phyloP scores from a whole-genome alignment of 192 early-diverging fungal genomes.

The Coemansia biformis region DNA sequence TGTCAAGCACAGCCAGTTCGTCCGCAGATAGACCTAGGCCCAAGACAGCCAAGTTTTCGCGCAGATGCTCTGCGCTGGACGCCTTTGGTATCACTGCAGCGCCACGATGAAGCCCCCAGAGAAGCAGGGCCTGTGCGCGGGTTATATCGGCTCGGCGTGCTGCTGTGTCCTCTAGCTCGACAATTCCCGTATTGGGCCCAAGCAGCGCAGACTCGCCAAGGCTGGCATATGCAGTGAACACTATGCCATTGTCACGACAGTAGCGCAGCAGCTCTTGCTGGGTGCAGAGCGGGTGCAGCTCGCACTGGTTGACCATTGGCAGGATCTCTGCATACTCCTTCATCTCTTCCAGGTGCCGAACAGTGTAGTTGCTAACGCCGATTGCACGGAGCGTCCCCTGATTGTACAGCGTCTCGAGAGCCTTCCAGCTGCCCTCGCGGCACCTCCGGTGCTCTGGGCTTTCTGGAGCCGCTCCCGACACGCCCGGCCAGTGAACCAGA shows the following conservation, averaged over 20 bases:
- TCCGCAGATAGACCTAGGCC: slow-evolving; percentile 1
- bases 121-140: slow-evolving; percentile 52
- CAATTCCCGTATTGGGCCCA: slow-evolving; percentile 9
- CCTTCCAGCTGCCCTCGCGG: slow-evolving; percentile 57
- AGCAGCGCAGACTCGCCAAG: slow-evolving; percentile 56
- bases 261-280: slow-evolving; percentile 56
- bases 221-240: slow-evolving; percentile 67
- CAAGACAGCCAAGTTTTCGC: slow-evolving; percentile 17
- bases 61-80: slow-evolving; percentile 17
- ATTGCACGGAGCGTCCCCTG: slow-evolving; percentile 58
- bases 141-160: slow-evolving; percentile 24
- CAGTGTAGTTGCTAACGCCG: slow-evolving; percentile 69
- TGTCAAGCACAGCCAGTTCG: slow-evolving; percentile 11
- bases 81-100: slow-evolving; percentile 67
- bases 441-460: slow-evolving; percentile 44
- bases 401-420: slow-evolving; percentile 58
- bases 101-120: slow-evolving; percentile 64
- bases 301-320: slow-evolving; percentile 68
- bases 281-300: slow-evolving; percentile 61
- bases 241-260: slow-evolving; percentile 54
- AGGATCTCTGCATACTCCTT: slow-evolving; percentile 51
- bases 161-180: slow-evolving; percentile 18
- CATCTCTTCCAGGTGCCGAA: slow-evolving; percentile 56
- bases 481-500: slow-evolving; percentile 74
- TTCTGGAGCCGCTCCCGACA: slow-evolving; percentile 36